phyloP scores from a whole-genome alignment of 495 filamentous ascomycete genomes.

The Aspergillus ellipticus region DNA sequence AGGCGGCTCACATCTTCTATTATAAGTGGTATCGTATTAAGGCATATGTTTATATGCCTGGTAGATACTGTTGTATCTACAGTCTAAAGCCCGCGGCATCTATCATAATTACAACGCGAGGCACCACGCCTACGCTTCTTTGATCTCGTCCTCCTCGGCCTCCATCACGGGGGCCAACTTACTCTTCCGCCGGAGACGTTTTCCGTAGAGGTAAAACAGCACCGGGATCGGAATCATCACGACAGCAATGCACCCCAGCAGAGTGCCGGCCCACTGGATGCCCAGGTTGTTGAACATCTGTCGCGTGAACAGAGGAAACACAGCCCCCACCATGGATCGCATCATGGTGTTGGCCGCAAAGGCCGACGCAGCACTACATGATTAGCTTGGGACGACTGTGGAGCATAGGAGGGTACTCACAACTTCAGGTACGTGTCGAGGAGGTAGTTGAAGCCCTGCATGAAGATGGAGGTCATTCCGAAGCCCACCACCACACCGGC shows the following conservation, averaged over 20 bases:
- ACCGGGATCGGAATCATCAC: conserved; percentile 68
- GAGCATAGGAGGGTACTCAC: conserved; percentile 40
- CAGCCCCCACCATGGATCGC: conserved; percentile 68
- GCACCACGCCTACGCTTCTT: background rate
- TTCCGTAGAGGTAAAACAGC: conserved; percentile 29
- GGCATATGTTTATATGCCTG: too few relatives aligned
- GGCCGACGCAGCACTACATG: conserved; percentile 65
- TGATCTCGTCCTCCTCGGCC: conserved; percentile 2
- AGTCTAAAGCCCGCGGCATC: too few relatives aligned
- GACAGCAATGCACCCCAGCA: conserved; percentile 71
- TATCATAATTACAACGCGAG: background rate
- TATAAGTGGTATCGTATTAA: too few relatives aligned
- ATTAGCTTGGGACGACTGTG: background rate
- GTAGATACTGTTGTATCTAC: background rate
- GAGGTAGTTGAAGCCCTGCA: conserved; percentile 34
- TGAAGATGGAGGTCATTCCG: conserved; percentile 29
- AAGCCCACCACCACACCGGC: conserved; percentile 26
- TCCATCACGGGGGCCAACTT: conserved; percentile 21
- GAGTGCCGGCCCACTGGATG: conserved; percentile 70
- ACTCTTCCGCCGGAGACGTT: conserved; percentile 28
- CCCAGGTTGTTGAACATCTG: conserved; percentile 77
- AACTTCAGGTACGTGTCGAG: conserved; percentile 54
- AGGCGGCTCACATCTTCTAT: too few relatives aligned
- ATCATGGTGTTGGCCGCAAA: conserved; percentile 86
- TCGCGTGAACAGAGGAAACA: conserved; percentile 73